A percentile compares a stretch with the other conserved stretches of the same genome.
Evolutionary conservation across 164 flowering plant species (phyloP).

Genomic region (Magnolia sinica): DNA sequence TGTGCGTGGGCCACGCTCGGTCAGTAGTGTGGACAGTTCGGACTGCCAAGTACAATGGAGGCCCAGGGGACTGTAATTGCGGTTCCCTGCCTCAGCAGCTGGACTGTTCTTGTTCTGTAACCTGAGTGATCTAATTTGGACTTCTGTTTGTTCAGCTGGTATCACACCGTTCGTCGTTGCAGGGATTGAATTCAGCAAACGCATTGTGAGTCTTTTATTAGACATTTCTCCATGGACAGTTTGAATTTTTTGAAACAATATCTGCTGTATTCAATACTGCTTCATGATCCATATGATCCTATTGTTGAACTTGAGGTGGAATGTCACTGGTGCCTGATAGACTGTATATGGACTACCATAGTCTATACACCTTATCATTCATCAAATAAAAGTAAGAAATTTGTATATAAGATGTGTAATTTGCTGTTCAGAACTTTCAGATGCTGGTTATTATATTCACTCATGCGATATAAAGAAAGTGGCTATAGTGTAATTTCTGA

Average conservation of each 20-base stretch:
- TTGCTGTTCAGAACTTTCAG: no score
- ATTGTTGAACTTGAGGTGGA: neutral
- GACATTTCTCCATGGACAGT: neutral
- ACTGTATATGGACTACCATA: no score
- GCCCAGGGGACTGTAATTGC: neutral
- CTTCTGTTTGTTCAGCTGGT: slow-evolving; percentile 56
- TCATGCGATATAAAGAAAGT: no score
- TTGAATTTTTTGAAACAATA: neutral
- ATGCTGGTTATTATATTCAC: no score
- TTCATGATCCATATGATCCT: neutral
- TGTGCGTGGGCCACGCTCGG: neutral
- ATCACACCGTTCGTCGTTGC: slow-evolving; percentile 83
- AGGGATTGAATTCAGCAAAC: slow-evolving; percentile 84
- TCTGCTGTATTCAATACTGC: neutral
- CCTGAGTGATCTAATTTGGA: neutral
- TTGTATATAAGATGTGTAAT: no score
- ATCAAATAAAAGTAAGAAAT: neutral
- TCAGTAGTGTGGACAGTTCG: neutral
- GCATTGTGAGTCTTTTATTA: slow-evolving; percentile 56
- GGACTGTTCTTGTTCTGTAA: neutral
- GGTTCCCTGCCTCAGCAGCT: neutral
- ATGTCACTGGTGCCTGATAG: no score
- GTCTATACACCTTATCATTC: neutral
- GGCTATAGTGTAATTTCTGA: no score
- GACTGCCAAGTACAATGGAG: neutral